Conservation (phyloP, 176 grass and related monocot genomes). For the Thalia dealbata region DNA sequence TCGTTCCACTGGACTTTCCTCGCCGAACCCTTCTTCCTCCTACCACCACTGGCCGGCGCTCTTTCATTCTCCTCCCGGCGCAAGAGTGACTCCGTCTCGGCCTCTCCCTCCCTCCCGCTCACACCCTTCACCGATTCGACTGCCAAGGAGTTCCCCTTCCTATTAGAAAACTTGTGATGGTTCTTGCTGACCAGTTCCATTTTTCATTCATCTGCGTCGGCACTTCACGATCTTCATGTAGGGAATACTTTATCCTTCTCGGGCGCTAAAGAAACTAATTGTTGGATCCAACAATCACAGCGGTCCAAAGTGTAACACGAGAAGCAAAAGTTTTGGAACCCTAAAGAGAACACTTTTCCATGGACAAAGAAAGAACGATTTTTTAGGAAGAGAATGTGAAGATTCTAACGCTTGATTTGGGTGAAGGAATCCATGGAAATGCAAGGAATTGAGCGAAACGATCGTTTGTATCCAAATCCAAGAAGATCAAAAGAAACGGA, state of each 20-base stretch:
- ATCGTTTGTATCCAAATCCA: neutral
- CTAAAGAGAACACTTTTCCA: neutral
- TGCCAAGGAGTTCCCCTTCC: neutral
- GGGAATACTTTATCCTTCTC: neutral
- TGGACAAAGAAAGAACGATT: neutral
- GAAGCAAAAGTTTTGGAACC: neutral
- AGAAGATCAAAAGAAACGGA: neutral
- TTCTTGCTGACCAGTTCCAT: neutral
- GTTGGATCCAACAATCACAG: neutral
- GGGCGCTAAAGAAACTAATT: neutral
- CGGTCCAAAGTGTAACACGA: neutral
- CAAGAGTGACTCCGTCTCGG: conserved; percentile 7
- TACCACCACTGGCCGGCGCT: neutral
- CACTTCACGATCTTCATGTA: neutral
- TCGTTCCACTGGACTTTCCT: conserved; percentile 18
- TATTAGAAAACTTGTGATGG: neutral
- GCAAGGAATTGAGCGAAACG: no score
- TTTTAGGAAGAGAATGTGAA: neutral
- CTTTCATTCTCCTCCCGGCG: neutral
- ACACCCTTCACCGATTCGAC: neutral
- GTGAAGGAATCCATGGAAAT: neutral
- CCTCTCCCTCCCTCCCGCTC: neutral
- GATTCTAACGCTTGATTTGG: neutral
- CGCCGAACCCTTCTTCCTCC: neutral
- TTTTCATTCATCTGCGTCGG: neutral